Evolutionary conservation across 192 early-diverging fungal species (phyloP), one percentile per base, ranked within the genome.

Genomic region (Linnemannia hyalina): DNA sequence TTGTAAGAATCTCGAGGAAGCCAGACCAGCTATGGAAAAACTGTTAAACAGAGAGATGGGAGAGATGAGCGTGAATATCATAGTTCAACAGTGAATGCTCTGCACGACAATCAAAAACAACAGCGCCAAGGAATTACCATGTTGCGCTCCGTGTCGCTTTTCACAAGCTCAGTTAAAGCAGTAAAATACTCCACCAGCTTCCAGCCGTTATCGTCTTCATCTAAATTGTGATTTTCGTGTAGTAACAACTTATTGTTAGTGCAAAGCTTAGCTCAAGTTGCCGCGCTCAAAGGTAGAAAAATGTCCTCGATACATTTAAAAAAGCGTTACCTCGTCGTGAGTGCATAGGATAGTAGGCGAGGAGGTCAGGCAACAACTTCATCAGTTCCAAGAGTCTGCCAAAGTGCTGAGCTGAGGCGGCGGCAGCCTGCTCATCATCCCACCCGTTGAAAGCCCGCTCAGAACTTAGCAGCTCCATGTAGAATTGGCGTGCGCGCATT

Each of bases 371-470:
- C n/a, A 86, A 29, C 8, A 38, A 40, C 23, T 72, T 76, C 79
- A 86, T 47, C 23, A 86, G 20, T 22, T 81, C 73, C 68, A 86
- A 54, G 0, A 86, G 72, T 46, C 46, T 68, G 5, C 9, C 46
- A 70, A 86, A 86, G 54, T 86, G 84, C 29, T 72, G 68, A 0
- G 40, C 47, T 20, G 75, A 80, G 0, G 71, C 75, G 3, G 16
- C 6, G 16, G 75, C 80, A 15, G 84, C 78, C 32, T 81, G 40
- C 16, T 76, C 79, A 35, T 86, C 84, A 29, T 60, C 76, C 84
- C 84, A 86, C 10, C 71, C 84, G 49, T 86, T 86, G 76, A 86
- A 86, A 26, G 84, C 84, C 11, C 79, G 54, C 44, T 86, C 79
- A n/a, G 84, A 86, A 52, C 78, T 80, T 42, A 86, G 16, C n/a